Evolutionary conservation across 73 alveolate species (phyloP), one percentile per base, ranked within the genome.

Genomic region (Stentor coeruleus): DNA sequence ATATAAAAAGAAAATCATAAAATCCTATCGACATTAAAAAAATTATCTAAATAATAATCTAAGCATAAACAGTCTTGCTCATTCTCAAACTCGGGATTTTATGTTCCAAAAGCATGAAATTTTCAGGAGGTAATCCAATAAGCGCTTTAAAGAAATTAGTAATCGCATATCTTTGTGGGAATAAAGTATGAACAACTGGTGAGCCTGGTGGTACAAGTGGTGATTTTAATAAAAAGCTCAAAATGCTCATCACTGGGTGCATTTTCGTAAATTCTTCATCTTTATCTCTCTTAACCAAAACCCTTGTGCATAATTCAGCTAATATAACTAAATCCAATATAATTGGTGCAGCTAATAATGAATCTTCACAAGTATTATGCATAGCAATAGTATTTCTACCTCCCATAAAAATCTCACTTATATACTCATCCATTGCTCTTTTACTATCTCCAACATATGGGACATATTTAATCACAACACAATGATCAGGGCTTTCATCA

Each of bases 391-490:
- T 95, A 88, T 95, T 90, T 81, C 38, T 75, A n/a, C 99, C 99
- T 59, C 97, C 97, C 81, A 96, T 88, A 90, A 93, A 94, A 80
- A 96, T 96, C 37, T 93, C 93, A 59, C 98, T 90, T 42, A 93
- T 90, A 89, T 93, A 96, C 88, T 96, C 99, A 86, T 96, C 99
- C 77, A 96, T 87, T 85, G 99, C 99, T 81, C 98, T 88, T 94
- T 96, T 96, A 36, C 97, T 86, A 88, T 96, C 99, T 66, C 99
- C 99, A 2, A 96, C 98, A 81, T 92, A 89, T 20, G 99, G 99
- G 39, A 93, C 91, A 82, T 96, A 96, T 92, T 93, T 96, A 84
- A 96, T 94, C 3, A 96, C 98, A 3, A 96, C 98, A 59, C 88
- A 89, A 89, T 96, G 99, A 85, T 96, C 99, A 1, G 96, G 95